phyloP scores from a whole-genome alignment of 2,329 filamentous ascomycete genomes.

The Fusarium phyllophilum region DNA sequence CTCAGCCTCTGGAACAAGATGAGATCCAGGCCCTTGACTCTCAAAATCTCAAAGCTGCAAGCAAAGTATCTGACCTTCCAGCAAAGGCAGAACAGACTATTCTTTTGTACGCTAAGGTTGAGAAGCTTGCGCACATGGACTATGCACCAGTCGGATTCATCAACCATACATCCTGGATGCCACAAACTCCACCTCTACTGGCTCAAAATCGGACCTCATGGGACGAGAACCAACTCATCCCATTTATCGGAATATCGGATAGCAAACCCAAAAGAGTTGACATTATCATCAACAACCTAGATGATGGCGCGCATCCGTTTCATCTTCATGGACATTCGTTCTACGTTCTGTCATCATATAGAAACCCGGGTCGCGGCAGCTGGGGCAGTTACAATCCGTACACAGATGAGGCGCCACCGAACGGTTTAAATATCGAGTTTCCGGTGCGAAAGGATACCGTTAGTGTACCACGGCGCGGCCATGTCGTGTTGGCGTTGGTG shows the following conservation, averaged over 20 bases:
- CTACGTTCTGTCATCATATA: background rate
- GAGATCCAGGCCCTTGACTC: background rate
- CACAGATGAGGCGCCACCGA: background rate
- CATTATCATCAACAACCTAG: background rate
- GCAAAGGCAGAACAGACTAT: background rate
- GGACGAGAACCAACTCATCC: background rate
- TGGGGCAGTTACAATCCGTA: background rate
- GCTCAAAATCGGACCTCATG: background rate
- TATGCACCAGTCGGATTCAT: slow-evolving; percentile 12
- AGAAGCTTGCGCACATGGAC: slow-evolving; percentile 9
- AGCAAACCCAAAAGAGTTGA: background rate
- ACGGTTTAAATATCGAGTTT: background rate
- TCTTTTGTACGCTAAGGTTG: background rate
- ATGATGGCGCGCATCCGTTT: slow-evolving; percentile 5
- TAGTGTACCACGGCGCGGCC: background rate
- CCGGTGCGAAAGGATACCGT: background rate
- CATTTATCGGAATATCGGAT: fast-evolving
- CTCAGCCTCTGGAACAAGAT: fast-evolving
- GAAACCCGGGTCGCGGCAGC: background rate
- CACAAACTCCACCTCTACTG: background rate
- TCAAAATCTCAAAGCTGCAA: background rate
- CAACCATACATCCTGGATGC: slow-evolving; percentile 15
- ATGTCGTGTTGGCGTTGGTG: background rate
- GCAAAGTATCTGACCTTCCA: background rate
- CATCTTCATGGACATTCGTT: slow-evolving; percentile 3